phyloP scores from a whole-genome alignment of 2,329 filamentous ascomycete species.

The Didymella sp. region DNA sequence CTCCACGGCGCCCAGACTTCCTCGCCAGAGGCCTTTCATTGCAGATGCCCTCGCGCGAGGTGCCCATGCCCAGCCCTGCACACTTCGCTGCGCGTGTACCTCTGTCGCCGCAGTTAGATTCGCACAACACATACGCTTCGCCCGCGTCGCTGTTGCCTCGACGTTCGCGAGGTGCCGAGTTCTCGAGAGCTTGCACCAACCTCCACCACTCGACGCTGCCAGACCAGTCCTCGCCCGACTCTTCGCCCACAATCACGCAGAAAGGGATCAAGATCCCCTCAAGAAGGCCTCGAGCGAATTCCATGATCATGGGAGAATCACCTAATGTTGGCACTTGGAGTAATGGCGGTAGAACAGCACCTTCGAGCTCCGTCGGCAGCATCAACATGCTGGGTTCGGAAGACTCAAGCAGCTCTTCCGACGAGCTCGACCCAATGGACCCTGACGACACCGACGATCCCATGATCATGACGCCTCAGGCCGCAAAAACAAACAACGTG shows the following conservation, averaged over 20 bases:
- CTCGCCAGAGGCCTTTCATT: constrained; percentile 70
- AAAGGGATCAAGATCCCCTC: constrained; percentile 68
- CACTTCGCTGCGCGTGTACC: constrained; percentile 67
- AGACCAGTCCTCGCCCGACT: constrained; percentile 85
- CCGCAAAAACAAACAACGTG: constrained; percentile 63
- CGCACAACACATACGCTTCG: constrained; percentile 83
- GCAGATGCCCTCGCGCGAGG: constrained; percentile 68
- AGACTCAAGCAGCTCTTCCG: constrained; percentile 73
- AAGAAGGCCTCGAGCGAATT: constrained; percentile 54
- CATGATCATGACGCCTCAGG: constrained; percentile 83
- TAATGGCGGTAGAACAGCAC: constrained; percentile 53
- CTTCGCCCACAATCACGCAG: constrained; percentile 82
- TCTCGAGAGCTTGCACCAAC: constrained; percentile 90
- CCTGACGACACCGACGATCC: constrained; percentile 66
- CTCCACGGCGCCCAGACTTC: constrained; percentile 73
- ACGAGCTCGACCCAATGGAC: constrained; percentile 59
- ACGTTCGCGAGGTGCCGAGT: constrained; percentile 88
- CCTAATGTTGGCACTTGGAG: constrained; percentile 74
- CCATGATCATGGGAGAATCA: constrained; percentile 62
- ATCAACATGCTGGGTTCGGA: constrained; percentile 81
- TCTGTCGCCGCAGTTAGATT: constrained; percentile 84
- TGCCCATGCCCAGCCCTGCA: constrained; percentile 55
- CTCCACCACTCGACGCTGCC: constrained; percentile 94
- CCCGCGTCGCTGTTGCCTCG: constrained; percentile 87
- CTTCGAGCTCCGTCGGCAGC: constrained; percentile 81